A percentile compares a stretch with the other conserved stretches of the same genome.
Conservation (phyloP, 441 rosid species). For the Aleurites moluccanus region DNA sequence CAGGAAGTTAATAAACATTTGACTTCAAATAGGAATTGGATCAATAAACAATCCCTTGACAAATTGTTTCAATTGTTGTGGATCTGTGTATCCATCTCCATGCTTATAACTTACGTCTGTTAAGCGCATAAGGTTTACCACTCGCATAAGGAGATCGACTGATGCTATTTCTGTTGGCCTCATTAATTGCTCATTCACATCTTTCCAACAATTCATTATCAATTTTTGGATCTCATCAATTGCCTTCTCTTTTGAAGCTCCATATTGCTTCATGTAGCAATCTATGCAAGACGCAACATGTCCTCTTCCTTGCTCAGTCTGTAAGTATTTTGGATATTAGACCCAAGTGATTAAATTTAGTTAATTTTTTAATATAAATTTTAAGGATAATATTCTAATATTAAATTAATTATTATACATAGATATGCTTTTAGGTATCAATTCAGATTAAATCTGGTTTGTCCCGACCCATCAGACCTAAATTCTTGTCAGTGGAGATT, state of each 20-base stretch:
- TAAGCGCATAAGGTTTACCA: slow-evolving; percentile 15
- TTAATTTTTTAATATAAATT: too few relatives aligned
- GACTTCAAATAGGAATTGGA: slow-evolving; percentile 1
- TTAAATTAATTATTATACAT: too few relatives aligned
- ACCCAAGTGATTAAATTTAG: too few relatives aligned
- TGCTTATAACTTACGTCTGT: slow-evolving; percentile 13
- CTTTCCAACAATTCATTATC: slow-evolving; percentile 28
- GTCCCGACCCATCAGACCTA: too few relatives aligned
- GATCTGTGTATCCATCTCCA: slow-evolving; percentile 19
- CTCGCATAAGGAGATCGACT: not conserved
- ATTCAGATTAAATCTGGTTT: too few relatives aligned
- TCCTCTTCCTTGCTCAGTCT: slow-evolving; percentile 30
- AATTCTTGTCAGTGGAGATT: too few relatives aligned
- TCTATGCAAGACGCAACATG: slow-evolving; percentile 25
- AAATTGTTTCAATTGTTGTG: not conserved
- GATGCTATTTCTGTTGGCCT: slow-evolving; percentile 15
- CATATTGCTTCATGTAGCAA: slow-evolving; percentile 29
- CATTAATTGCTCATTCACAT: slow-evolving; percentile 25
- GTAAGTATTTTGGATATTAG: not conserved
- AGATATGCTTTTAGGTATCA: too few relatives aligned
- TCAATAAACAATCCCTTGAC: slow-evolving; percentile 3
- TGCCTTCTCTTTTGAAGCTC: slow-evolving; percentile 23
- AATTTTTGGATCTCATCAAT: not conserved
- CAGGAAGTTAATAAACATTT: too few relatives aligned
- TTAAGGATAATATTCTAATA: too few relatives aligned